A percentile compares a stretch with the other conserved stretches of the same genome.
Evolutionary conservation across 345 rosid genomes (phyloP).

Genomic region (Citrus australasica): DNA sequence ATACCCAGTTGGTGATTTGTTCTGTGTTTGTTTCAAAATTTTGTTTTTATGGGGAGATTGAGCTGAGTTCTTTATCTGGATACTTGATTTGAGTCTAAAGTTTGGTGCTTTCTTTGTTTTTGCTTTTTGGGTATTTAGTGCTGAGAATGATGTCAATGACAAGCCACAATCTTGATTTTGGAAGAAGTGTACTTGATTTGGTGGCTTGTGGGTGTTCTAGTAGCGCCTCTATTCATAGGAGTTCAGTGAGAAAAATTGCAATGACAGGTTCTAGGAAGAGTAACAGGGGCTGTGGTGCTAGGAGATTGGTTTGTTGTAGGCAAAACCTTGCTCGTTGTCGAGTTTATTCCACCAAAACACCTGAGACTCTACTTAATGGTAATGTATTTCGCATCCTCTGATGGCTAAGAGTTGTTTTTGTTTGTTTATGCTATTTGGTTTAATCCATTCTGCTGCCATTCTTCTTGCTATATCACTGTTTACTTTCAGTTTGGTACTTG

Average conservation of each 20-base stretch:
- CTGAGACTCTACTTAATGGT: constrained; percentile 56
- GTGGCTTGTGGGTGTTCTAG: constrained; percentile 61
- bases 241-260: constrained; percentile 28
- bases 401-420: background rate
- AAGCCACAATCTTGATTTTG: constrained; percentile 64
- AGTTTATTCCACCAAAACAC: constrained; percentile 61
- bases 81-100: constrained; percentile 3
- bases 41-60: constrained; percentile 14
- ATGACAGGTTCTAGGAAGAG: constrained; percentile 31
- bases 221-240: constrained; percentile 45
- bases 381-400: constrained; percentile 10
- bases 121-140: constrained; percentile 27
- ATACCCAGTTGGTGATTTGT: constrained; percentile 10
- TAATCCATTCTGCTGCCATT: background rate
- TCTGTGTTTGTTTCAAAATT: background rate
- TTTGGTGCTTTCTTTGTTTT: constrained; percentile 1
- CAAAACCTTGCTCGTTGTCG: constrained; percentile 41
- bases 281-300: constrained; percentile 26
- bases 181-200: constrained; percentile 55
- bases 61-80: constrained; percentile 21
- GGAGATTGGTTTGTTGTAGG: constrained; percentile 47
- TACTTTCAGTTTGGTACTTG: background rate
- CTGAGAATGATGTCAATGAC: constrained; percentile 67
- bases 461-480: background rate
- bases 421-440: background rate